A percentile compares a stretch with the other conserved stretches of the same genome.
Conservation (phyloP, 257 asterid species). For the Solanum bulbocastanum region DNA sequence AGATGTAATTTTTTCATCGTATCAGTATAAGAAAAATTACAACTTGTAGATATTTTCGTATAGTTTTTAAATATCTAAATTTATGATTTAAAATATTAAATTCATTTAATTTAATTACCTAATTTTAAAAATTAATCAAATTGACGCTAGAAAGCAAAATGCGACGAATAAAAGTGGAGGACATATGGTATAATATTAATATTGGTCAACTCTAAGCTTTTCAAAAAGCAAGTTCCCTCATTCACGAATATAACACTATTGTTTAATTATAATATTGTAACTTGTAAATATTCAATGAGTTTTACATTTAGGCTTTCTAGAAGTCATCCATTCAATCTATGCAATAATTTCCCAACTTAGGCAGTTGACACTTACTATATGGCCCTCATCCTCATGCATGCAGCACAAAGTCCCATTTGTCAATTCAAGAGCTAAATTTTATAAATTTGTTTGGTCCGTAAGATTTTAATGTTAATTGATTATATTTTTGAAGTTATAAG, state of each 20-base stretch:
- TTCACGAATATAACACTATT: background rate
- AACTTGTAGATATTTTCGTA: fast-evolving
- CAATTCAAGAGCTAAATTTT: too few species aligned
- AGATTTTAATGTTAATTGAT: background rate
- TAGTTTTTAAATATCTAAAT: too few species aligned
- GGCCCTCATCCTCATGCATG: background rate
- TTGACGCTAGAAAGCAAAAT: too few species aligned
- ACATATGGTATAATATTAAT: background rate
- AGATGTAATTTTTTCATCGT: too few species aligned
- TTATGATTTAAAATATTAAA: too few species aligned
- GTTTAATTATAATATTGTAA: background rate
- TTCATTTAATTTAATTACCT: too few species aligned
- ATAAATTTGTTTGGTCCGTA: fast-evolving
- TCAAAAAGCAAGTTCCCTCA: background rate
- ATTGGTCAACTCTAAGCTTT: background rate
- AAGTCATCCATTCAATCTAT: background rate
- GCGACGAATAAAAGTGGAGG: too few species aligned
- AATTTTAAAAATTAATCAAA: too few species aligned
- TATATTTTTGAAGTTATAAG: background rate
- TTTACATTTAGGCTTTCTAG: background rate
- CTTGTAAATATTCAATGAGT: background rate
- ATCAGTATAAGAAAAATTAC: too few species aligned
- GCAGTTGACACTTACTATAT: background rate
- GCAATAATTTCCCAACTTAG: background rate
- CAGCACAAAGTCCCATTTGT: background rate